phyloP scores from a whole-genome alignment of 1,284 basidiomycete genomes.

The Puccinia novopanici region DNA sequence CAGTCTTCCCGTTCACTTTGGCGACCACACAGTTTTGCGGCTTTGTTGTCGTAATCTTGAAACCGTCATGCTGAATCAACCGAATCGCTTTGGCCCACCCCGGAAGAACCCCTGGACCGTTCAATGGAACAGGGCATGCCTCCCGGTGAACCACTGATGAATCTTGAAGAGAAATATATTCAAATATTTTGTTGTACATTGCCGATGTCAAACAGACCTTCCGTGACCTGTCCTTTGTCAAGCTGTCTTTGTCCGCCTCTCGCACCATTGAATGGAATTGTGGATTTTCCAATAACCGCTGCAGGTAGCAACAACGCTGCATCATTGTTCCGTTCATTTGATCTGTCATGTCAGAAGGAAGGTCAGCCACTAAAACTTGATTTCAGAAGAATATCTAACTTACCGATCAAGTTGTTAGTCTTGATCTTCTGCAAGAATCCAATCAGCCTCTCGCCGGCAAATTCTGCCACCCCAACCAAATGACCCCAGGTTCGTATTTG shows the following conservation, averaged over 20 bases:
- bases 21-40: conserved; percentile 16
- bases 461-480: neutral
- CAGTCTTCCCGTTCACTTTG: neutral
- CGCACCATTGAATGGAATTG: neutral
- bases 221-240: neutral
- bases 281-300: neutral
- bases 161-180: neutral
- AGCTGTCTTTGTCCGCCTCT: neutral
- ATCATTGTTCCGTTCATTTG: neutral
- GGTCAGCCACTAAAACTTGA: neutral
- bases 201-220: neutral
- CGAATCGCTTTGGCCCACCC: neutral
- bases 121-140: neutral
- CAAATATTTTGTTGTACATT: neutral
- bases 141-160: neutral
- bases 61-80: neutral
- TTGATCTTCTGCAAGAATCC: conserved; percentile 23
- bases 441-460: conserved; percentile 9
- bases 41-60: neutral
- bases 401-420: conserved; percentile 16
- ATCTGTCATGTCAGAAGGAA: neutral
- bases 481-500: conserved; percentile 15
- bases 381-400: neutral
- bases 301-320: neutral
- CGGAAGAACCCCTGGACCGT: neutral